Evolutionary conservation across 371 early-diverging fungal genomes (phyloP).

Genomic region (Mortierella sp.): DNA sequence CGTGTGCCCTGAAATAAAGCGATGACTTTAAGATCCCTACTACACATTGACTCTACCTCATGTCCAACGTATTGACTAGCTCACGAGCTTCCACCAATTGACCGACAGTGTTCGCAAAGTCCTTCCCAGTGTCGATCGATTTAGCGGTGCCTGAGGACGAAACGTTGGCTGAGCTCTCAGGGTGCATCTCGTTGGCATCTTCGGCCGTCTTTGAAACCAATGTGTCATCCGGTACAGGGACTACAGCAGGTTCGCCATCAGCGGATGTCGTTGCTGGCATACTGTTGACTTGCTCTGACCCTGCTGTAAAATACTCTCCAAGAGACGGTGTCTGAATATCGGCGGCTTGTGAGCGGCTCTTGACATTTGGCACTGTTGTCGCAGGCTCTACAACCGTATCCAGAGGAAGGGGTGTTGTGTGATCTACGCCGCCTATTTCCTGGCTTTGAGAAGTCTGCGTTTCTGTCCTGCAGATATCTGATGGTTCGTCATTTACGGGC

Average conservation of each 20-base stretch:
- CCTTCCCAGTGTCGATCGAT: slow-evolving; percentile 6
- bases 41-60: too few relatives aligned
- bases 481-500: too few relatives aligned
- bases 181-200: not conserved
- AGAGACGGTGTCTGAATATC: not conserved
- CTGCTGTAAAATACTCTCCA: not conserved
- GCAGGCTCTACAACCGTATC: not conserved
- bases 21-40: too few relatives aligned
- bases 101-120: slow-evolving; percentile 7
- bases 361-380: not conserved
- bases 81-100: slow-evolving; percentile 21
- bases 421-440: too few relatives aligned
- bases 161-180: not conserved
- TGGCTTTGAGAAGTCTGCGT: too few relatives aligned
- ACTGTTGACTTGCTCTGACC: not conserved
- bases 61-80: slow-evolving; percentile 12
- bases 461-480: too few relatives aligned
- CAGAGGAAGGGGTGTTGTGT: not conserved
- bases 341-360: not conserved
- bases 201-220: not conserved
- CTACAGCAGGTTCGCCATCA: not conserved
- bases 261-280: not conserved
- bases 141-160: not conserved
- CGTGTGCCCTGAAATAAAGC: too few relatives aligned
- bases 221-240: not conserved